These are phyloP conservation scores for Bryoglossum gracile DNA, from an alignment of 495 filamentous ascomycete genomes.

Conservation along the genomic window DNA sequence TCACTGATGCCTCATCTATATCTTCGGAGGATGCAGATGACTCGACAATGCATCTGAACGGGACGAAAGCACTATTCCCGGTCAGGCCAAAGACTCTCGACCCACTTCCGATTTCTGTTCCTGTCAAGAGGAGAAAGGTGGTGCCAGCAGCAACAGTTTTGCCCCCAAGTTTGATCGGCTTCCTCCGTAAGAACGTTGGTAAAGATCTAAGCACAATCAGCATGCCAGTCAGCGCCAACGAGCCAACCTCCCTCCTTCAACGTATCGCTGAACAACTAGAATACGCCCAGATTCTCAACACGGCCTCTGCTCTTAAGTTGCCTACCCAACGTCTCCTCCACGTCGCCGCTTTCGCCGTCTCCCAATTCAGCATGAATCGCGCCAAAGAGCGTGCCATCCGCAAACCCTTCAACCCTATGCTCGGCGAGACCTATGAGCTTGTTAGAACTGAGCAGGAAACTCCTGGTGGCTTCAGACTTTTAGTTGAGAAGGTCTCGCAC, in stretches of 20 bases:
- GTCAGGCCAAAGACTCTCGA: conserved; percentile 61
- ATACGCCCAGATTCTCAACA: conserved; percentile 77
- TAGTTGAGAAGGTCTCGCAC: conserved; percentile 90
- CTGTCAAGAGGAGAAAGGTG: conserved; percentile 58
- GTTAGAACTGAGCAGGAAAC: conserved; percentile 69
- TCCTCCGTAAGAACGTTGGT: conserved; percentile 94
- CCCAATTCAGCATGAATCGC: conserved; percentile 67
- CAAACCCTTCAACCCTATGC: conserved; percentile 96
- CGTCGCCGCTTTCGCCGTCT: conserved; percentile 86
- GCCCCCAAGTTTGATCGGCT: conserved; percentile 86
- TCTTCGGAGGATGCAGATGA: conserved; percentile 51
- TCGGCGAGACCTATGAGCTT: conserved; percentile 93
- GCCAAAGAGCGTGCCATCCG: conserved; percentile 86
- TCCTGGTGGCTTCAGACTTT: conserved; percentile 71
- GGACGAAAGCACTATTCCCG: conserved; percentile 57
- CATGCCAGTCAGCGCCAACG: conserved; percentile 96
- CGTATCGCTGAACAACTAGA: conserved; percentile 83
- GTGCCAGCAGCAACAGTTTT: conserved; percentile 63
- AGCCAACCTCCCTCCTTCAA: conserved; percentile 82
- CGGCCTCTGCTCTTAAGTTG: conserved; percentile 52
- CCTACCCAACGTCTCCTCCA: conserved; percentile 67
- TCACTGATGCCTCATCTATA: conserved; percentile 53
- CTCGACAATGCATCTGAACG: conserved; percentile 33
- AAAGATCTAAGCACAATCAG: conserved; percentile 93
- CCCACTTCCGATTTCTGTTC: conserved; percentile 64